Evolutionary conservation across 768 basidiomycete species (phyloP).

Genomic region (Sutorius australiensis): DNA sequence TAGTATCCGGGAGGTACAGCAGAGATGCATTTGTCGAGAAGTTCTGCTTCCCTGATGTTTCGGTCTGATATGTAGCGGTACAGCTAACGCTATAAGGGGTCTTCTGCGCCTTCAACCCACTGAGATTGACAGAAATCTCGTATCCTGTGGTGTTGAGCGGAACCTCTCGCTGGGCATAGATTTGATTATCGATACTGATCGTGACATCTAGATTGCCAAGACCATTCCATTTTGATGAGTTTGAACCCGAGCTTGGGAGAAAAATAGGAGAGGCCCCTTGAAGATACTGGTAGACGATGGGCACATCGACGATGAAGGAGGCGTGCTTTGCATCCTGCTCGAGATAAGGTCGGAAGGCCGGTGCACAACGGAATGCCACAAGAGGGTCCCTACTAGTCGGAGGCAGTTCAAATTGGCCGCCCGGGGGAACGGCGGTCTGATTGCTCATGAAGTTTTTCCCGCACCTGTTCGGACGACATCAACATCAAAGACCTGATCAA

Average conservation of each 20-base stretch:
- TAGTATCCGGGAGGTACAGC: constrained; percentile 39
- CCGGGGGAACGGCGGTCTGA: constrained; percentile 41
- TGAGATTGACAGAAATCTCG: constrained; percentile 34
- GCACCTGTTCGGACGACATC: constrained; percentile 36
- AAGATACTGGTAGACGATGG: constrained; percentile 35
- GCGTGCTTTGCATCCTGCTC: constrained; percentile 33
- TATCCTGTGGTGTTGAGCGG: constrained; percentile 37
- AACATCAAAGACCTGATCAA: neutral
- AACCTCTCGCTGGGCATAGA: constrained; percentile 25
- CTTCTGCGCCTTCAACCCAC: constrained; percentile 26
- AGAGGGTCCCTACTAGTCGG: constrained; percentile 34
- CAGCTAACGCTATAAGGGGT: constrained; percentile 34
- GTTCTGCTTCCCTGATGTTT: constrained; percentile 18
- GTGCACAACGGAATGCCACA: constrained; percentile 45
- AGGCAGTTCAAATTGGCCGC: constrained; percentile 42
- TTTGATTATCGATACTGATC: constrained; percentile 26
- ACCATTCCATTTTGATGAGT: neutral
- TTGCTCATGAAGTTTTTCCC: constrained; percentile 46
- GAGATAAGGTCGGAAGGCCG: constrained; percentile 46
- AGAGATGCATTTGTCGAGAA: constrained; percentile 34
- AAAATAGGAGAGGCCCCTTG: constrained; percentile 33
- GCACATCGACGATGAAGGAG: constrained; percentile 37
- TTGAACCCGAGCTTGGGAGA: constrained; percentile 5
- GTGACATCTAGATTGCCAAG: constrained; percentile 26
- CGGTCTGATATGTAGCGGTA: constrained; percentile 25